Percentiles rank a stretch among this genome's conserved stretches.
phyloP scores from a whole-genome alignment of 495 filamentous ascomycete species.

The Talaromyces adpressus region DNA sequence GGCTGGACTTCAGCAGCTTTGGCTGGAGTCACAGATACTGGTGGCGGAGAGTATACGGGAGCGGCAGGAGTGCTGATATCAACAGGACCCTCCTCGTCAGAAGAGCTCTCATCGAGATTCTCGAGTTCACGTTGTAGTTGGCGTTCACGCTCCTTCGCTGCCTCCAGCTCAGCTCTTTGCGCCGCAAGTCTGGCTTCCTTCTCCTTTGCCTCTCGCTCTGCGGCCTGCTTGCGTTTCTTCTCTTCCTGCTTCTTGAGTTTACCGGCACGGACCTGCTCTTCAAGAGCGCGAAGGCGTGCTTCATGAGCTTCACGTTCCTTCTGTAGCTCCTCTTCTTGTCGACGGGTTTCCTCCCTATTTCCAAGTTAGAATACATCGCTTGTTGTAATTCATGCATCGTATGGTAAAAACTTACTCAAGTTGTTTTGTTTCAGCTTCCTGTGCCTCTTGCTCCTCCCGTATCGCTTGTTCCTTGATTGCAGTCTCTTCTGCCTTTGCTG shows the following conservation, averaged over 20 bases:
- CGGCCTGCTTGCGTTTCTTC: conserved; percentile 83
- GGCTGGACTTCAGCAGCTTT: conserved; percentile 22
- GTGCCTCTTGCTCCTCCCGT: conserved; percentile 66
- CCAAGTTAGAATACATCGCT: conserved; percentile 22
- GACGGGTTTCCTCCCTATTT: conserved; percentile 63
- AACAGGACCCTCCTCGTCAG: conserved; percentile 80
- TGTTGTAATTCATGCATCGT: neutral
- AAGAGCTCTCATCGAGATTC: conserved; percentile 72
- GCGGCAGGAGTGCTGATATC: conserved; percentile 46
- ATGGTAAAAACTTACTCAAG: conserved; percentile 67
- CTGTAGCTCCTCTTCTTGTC: conserved; percentile 71
- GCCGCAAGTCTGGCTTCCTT: conserved; percentile 79
- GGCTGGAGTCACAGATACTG: conserved; percentile 32
- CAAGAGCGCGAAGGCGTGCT: conserved; percentile 76
- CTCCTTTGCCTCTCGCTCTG: conserved; percentile 76
- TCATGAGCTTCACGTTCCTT: conserved; percentile 75
- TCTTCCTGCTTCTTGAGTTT: conserved; percentile 98
- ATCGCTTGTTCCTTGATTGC: conserved; percentile 38
- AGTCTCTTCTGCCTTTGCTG: conserved; percentile 48
- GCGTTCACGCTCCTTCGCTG: conserved; percentile 77
- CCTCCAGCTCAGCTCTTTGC: conserved; percentile 88
- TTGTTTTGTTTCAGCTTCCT: conserved; percentile 63
- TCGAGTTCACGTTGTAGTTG: conserved; percentile 84
- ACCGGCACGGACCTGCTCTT: conserved; percentile 88
- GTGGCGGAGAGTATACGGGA: conserved; percentile 36